Percentiles rank a stretch among this genome's conserved stretches.
These are phyloP conservation scores for Syzygium oleosum DNA, from an alignment of 345 rosid species.

Conservation along the genomic window DNA sequence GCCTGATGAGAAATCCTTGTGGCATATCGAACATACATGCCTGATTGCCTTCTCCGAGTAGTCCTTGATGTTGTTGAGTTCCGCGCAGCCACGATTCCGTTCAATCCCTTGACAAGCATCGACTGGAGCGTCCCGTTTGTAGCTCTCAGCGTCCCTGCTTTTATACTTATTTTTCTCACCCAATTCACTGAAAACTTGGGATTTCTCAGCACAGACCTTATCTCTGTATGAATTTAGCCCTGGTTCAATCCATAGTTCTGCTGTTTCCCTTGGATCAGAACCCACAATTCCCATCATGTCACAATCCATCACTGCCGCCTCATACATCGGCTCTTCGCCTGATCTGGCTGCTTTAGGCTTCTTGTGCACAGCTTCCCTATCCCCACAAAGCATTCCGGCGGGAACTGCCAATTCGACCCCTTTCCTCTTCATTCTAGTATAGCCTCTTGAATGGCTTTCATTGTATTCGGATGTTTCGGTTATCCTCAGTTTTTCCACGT, in stretches of 20 bases:
- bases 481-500: not conserved
- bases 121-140: not conserved
- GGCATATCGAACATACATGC: constrained; percentile 1
- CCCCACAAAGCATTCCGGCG: not conserved
- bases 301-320: not conserved
- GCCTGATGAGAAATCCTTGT: not conserved
- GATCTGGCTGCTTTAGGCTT: not conserved
- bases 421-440: not conserved
- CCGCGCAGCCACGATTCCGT: not conserved
- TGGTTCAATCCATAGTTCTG: not conserved
- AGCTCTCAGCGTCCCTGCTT: not conserved
- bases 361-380: not conserved
- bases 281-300: not conserved
- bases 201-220: not conserved
- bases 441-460: not conserved
- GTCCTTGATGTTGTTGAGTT: not conserved
- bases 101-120: not conserved
- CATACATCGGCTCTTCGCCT: not conserved
- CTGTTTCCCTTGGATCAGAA: not conserved
- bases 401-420: not conserved
- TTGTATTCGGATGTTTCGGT: not conserved
- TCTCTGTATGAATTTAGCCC: not conserved
- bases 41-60: not conserved
- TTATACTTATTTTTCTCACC: not conserved
- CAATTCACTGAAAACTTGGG: not conserved